Percentiles rank a stretch among this genome's conserved stretches.
These are phyloP conservation scores for Linum lewisii DNA, from an alignment of 345 rosid genomes.

Conservation along the genomic window DNA sequence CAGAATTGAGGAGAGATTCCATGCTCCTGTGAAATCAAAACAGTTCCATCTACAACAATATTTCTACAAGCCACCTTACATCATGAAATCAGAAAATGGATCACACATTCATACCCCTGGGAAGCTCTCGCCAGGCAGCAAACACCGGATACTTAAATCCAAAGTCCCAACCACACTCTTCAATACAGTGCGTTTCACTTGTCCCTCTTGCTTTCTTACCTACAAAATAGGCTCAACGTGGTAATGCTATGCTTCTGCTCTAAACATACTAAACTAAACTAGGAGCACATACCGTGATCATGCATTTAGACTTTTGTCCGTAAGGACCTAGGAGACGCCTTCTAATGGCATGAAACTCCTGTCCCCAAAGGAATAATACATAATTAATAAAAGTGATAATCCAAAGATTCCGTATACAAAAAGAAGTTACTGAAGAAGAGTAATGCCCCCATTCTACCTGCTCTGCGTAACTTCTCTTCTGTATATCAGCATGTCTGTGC, in stretches of 20 bases:
- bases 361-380: not conserved
- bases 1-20: constrained; percentile 44
- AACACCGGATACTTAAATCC: constrained; percentile 52
- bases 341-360: constrained; percentile 85
- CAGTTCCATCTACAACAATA: no score
- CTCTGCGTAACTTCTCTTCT: constrained; percentile 79
- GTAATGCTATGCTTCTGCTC: constrained; percentile 1
- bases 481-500: no score
- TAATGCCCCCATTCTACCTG: constrained; percentile 74
- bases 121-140: constrained; percentile 72
- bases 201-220: constrained; percentile 57
- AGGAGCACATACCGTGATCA: constrained; percentile 43
- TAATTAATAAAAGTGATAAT: no score
- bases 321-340: constrained; percentile 36
- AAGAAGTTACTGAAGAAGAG: no score
- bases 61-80: no score
- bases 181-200: constrained; percentile 46
- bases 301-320: constrained; percentile 49
- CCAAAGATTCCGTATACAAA: no score
- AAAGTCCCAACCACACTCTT: constrained; percentile 92
- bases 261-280: not conserved
- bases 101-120: constrained; percentile 61
- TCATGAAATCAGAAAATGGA: constrained; percentile 3
- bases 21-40: constrained; percentile 43
- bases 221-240: constrained; percentile 22